Base-by-base conservation (phyloP, 306 rosid species). In the Ochetophila trinervis region DNA sequence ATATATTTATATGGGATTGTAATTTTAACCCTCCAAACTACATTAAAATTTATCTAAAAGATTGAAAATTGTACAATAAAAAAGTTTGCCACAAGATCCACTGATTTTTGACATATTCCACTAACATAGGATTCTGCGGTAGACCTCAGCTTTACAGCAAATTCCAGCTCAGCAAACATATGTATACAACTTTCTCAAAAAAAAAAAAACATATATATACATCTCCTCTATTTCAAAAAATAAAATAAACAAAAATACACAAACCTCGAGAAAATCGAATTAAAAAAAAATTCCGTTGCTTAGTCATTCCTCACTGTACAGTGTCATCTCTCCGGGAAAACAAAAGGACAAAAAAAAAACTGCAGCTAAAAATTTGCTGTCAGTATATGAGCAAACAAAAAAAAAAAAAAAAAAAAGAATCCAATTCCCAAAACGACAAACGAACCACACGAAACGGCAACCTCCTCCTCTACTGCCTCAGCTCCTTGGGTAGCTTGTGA, bases 401-500 rank as follows among this genome's bases (percentile, higher is more conserved):
- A 27, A 27, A 27, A 27, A 58, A 51, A 65, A 50, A 8, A 65
- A 65, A 24, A 47, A 63, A 57, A 8, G 65, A 51, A 71, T 61
- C 42, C 21, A 48, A 57, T 9, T 2, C 34, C 60, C 62, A 30
- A 74, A 82, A 74, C 75, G 80, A 81, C 86, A 12, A 24, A 21
- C 2, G 8, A 23, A 17, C 51, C 57, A 21, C 11, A 24, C 34
- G n/a, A n/a, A 52, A 63, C 70, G 78, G 23, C 71, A 45, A 44
- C 67, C 7, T 21, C 1, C 5, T 52, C 27, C 9, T 52, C 64
- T 65, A 70, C 17, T 65, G 79, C 77, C 82, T 63, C 40, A 81
- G 59, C 67, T 81, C 80, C 72, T 77, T 81, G 40, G 80, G 72
- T 17, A 81, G 75, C 63, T 77, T 81, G 42, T 65, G 63, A 17